Percentiles rank a stretch among this genome's conserved stretches.
Conservation (phyloP, 2,329 filamentous ascomycete species). For the Cryphonectria nitschkei region DNA sequence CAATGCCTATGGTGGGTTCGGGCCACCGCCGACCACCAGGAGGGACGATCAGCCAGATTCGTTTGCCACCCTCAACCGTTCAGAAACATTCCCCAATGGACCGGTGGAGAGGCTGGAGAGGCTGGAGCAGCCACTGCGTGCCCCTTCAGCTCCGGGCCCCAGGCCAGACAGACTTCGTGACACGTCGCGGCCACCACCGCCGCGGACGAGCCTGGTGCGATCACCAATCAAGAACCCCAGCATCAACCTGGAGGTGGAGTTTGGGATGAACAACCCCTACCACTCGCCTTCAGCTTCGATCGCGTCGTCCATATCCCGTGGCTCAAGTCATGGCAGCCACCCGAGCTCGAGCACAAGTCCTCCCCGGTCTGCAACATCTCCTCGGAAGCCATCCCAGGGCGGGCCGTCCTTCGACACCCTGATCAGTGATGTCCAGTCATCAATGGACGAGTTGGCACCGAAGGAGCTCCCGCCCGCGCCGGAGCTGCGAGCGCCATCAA, state of each 20-base stretch:
- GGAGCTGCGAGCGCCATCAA: conserved; percentile 35
- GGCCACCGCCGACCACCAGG: conserved; percentile 42
- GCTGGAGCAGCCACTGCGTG: conserved; percentile 45
- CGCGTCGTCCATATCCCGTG: conserved; percentile 64
- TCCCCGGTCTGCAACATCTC: conserved; percentile 45
- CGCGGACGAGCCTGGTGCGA: conserved; percentile 53
- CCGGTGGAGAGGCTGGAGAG: conserved; percentile 40
- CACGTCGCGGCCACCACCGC: conserved; percentile 56
- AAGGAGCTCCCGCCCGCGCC: conserved; percentile 38
- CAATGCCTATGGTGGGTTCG: conserved; percentile 63
- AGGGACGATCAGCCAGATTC: conserved; percentile 43
- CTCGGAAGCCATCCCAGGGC: conserved; percentile 46
- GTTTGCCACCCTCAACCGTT: conserved; percentile 46
- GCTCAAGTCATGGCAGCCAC: conserved; percentile 50
- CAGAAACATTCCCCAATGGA: conserved; percentile 56
- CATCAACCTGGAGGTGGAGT: conserved; percentile 63
- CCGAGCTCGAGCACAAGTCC: conserved; percentile 65
- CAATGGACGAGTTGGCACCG: conserved; percentile 48
- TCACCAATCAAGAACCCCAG: conserved; percentile 46
- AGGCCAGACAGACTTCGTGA: conserved; percentile 51
- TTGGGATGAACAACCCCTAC: conserved; percentile 65
- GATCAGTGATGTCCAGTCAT: conserved; percentile 59
- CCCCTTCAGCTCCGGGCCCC: conserved; percentile 52
- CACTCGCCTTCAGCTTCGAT: conserved; percentile 67
- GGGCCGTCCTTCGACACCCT: conserved; percentile 54